Conservation (phyloP, 345 rosid genomes). For the Acer yangbiense region DNA sequence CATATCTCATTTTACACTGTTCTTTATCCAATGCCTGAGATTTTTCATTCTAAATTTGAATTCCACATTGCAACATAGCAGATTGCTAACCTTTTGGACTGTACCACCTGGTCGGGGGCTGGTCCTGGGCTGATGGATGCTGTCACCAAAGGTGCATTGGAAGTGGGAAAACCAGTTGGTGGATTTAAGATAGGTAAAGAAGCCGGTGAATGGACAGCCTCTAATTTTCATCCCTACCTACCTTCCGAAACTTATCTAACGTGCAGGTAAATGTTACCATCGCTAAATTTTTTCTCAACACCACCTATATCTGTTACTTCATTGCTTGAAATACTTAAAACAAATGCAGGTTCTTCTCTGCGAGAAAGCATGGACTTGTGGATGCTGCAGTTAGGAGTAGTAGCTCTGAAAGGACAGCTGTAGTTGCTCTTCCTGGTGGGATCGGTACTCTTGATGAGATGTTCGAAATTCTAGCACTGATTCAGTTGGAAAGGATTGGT, state of each 20-base stretch:
- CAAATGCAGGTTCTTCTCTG: constrained; percentile 80
- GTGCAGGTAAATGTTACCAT: constrained; percentile 62
- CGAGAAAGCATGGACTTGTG: constrained; percentile 89
- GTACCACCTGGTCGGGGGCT: constrained; percentile 94
- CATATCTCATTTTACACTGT: constrained; percentile 13
- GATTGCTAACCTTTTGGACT: constrained; percentile 79
- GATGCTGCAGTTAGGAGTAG: constrained; percentile 71
- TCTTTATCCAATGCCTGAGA: not conserved
- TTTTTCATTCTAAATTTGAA: not conserved
- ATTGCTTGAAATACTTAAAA: not conserved
- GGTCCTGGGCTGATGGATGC: constrained; percentile 99
- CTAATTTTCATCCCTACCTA: constrained; percentile 80
- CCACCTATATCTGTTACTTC: not conserved
- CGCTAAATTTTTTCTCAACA: not conserved
- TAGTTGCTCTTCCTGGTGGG: constrained; percentile 89
- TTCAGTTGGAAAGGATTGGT: constrained; percentile 86
- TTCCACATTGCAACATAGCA: constrained; percentile 27
- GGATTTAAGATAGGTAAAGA: constrained; percentile 87
- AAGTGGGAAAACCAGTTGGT: constrained; percentile 75
- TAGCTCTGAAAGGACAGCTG: constrained; percentile 65
- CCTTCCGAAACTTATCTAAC: constrained; percentile 75
- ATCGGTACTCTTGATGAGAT: constrained; percentile 88
- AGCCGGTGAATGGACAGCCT: constrained; percentile 91
- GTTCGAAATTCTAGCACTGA: constrained; percentile 79
- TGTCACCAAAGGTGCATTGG: constrained; percentile 74